Percentiles rank a stretch among this genome's conserved stretches.
phyloP scores from a whole-genome alignment of 495 filamentous ascomycete genomes.

The Aspergillus incahuasiensis region DNA sequence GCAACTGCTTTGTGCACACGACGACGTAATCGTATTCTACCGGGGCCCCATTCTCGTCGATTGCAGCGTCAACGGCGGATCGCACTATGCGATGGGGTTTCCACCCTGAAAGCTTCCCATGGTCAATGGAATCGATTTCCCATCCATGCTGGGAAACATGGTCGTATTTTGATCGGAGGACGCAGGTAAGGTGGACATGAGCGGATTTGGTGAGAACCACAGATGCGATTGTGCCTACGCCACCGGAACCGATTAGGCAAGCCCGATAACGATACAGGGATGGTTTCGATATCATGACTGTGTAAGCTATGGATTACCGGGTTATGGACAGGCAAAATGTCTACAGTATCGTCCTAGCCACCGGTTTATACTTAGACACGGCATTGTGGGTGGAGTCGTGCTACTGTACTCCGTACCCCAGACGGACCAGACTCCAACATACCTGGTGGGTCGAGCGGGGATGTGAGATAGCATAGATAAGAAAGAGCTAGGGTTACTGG shows the following conservation, averaged over 20 bases:
- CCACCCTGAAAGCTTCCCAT: constrained; percentile 24
- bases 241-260: constrained; percentile 47
- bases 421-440: too few relatives aligned
- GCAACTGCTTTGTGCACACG: constrained; percentile 36
- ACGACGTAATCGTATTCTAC: constrained; percentile 48
- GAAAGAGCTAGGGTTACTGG: neutral
- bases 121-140: constrained; percentile 41
- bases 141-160: constrained; percentile 44
- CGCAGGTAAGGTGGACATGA: constrained; percentile 36
- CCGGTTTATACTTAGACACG: too few relatives aligned
- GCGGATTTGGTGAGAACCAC: constrained; percentile 41
- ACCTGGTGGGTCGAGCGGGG: too few relatives aligned
- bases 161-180: constrained; percentile 55
- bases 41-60: neutral
- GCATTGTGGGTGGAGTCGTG: too few relatives aligned
- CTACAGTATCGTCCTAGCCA: too few relatives aligned
- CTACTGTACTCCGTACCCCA: too few relatives aligned
- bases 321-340: too few relatives aligned
- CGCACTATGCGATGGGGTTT: constrained; percentile 36
- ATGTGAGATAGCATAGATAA: neutral
- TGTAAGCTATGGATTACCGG: too few relatives aligned
- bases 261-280: neutral
- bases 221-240: constrained; percentile 48
- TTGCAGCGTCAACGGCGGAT: neutral
- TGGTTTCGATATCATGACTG: too few relatives aligned